Percentiles rank a stretch among this genome's conserved stretches.
phyloP scores from a whole-genome alignment of 192 early-diverging fungal species.

The Backusella sp. region DNA sequence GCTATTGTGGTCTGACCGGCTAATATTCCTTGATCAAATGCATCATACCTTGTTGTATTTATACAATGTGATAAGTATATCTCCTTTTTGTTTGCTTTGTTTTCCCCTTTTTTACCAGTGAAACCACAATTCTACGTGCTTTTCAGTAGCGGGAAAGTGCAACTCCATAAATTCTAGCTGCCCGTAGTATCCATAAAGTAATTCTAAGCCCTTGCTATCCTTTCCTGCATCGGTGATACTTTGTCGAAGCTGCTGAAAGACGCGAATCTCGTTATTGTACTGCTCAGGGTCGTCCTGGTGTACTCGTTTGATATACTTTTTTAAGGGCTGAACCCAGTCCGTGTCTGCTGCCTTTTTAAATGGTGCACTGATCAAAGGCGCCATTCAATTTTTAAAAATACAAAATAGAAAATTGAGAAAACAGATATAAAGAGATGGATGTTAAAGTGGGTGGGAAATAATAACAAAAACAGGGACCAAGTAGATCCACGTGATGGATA shows the following conservation, averaged over 20 bases:
- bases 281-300: conserved; percentile 95
- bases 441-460: neutral
- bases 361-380: conserved; percentile 61
- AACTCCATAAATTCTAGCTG: conserved; percentile 93
- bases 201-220: conserved; percentile 88
- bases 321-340: conserved; percentile 85
- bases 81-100: neutral
- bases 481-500: too few species aligned
- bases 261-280: conserved; percentile 77
- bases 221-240: conserved; percentile 93
- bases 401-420: neutral
- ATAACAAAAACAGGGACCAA: too few species aligned
- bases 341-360: conserved; percentile 88
- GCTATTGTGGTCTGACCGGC: conserved; percentile 85
- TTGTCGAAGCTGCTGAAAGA: conserved; percentile 88
- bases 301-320: conserved; percentile 74
- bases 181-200: conserved; percentile 95
- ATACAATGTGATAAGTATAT: neutral
- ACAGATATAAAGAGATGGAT: neutral
- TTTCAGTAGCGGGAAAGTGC: conserved; percentile 91
- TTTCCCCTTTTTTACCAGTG: conserved; percentile 66
- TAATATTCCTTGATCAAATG: conserved; percentile 74
- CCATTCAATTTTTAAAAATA: conserved; percentile 25
- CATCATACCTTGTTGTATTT: conserved; percentile 60
- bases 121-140: conserved; percentile 86